Conservation (phyloP, 305 asterid genomes). For the Caryopteris hybrid region DNA sequence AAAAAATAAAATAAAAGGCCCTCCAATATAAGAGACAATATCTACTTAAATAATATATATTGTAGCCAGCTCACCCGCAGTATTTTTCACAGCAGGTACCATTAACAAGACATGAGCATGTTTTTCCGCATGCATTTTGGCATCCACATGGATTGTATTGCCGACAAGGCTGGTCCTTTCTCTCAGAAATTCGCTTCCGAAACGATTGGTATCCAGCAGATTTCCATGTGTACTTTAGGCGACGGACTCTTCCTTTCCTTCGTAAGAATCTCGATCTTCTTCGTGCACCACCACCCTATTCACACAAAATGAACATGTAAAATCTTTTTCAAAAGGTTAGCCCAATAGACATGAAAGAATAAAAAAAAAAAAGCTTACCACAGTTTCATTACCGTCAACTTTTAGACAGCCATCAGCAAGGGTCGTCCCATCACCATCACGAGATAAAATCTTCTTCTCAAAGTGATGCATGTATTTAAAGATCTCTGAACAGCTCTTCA, state of each 20-base stretch:
- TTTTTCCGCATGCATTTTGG: conserved; percentile 86
- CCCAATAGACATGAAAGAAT: conserved; percentile 13
- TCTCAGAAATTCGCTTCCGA: conserved; percentile 83
- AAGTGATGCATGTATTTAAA: conserved; percentile 68
- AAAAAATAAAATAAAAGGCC: too few relatives aligned
- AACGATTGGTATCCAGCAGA: conserved; percentile 85
- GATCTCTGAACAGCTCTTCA: conserved; percentile 86
- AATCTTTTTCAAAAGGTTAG: conserved; percentile 14
- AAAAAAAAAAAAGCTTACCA: conserved; percentile 37
- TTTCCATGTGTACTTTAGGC: conserved; percentile 86
- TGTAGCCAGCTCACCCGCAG: conserved; percentile 72
- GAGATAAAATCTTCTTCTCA: conserved; percentile 48
- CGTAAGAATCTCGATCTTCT: conserved; percentile 85
- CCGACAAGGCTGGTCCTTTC: conserved; percentile 87
- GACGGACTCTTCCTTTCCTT: conserved; percentile 89
- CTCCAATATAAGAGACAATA: conserved; percentile 4
- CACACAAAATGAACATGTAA: conserved; percentile 21
- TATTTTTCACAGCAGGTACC: conserved; percentile 94
- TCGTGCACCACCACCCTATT: conserved; percentile 70
- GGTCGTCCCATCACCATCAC: conserved; percentile 43
- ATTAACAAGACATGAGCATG: conserved; percentile 78
- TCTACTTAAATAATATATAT: not conserved
- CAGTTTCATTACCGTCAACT: conserved; percentile 63
- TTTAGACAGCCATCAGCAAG: conserved; percentile 51
- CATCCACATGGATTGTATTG: conserved; percentile 96